Percentiles rank a stretch among this genome's conserved stretches.
Conservation (phyloP, 495 filamentous ascomycete genomes). For the Penicillium cosmopolitanum region DNA sequence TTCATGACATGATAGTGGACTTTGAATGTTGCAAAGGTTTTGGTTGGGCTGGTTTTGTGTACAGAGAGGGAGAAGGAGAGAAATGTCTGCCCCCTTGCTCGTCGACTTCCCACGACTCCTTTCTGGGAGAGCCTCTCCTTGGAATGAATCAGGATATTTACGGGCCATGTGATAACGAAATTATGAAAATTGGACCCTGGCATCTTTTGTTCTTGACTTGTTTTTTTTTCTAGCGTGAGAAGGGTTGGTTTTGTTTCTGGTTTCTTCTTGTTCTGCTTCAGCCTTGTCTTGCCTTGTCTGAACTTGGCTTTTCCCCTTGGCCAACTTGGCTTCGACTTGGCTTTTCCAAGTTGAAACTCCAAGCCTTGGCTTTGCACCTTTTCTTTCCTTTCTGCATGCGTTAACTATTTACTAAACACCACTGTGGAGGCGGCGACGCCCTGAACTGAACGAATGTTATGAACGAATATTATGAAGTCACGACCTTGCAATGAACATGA, state of each 20-base stretch:
- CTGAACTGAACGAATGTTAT: not conserved
- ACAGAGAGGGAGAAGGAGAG: not conserved
- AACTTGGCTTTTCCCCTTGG: conserved; percentile 1
- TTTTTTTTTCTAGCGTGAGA: conserved; percentile 10
- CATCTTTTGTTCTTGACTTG: conserved; percentile 10
- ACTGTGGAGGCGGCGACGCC: conserved; percentile 26
- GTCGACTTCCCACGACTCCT: not conserved
- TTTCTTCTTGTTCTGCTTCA: conserved; percentile 8
- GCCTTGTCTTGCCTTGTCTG: not conserved
- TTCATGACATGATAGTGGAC: not conserved
- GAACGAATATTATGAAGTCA: conserved; percentile 21
- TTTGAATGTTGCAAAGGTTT: not conserved
- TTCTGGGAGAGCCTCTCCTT: not conserved
- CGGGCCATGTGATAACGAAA: conserved; percentile 12
- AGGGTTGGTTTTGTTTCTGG: conserved; percentile 4
- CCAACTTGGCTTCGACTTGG: conserved; percentile 1
- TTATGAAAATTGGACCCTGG: conserved; percentile 5
- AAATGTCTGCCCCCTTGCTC: not conserved
- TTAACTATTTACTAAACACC: conserved; percentile 17
- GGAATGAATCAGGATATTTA: conserved; percentile 1
- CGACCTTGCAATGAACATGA: conserved; percentile 14
- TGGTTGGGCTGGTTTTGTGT: not conserved
- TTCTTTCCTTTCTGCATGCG: conserved; percentile 2
- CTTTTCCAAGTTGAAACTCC: conserved; percentile 3
- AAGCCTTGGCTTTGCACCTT: conserved; percentile 1